Evolutionary conservation across 306 rosid genomes (phyloP).

Genomic region (Lablab purpureus): DNA sequence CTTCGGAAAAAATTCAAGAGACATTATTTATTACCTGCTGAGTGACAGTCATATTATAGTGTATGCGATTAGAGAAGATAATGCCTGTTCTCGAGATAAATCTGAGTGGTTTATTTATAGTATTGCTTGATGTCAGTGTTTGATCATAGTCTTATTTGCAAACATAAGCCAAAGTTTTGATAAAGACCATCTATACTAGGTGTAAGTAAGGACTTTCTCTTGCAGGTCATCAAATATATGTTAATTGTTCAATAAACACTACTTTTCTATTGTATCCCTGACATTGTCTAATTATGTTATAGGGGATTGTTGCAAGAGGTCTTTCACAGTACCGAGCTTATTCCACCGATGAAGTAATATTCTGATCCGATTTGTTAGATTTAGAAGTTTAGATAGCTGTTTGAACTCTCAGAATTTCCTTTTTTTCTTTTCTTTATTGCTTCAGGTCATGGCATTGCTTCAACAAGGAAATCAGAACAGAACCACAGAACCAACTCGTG

Average conservation of each 20-base stretch:
- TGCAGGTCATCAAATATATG: too few relatives aligned
- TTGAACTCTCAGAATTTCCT: constrained; percentile 18
- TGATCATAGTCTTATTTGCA: neutral
- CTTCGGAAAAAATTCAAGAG: constrained; percentile 9
- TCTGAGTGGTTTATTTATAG: neutral
- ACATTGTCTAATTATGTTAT: constrained; percentile 7
- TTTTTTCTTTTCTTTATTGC: constrained; percentile 39
- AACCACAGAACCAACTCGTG: constrained; percentile 97
- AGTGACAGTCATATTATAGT: neutral
- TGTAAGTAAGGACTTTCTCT: too few relatives aligned
- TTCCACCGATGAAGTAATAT: constrained; percentile 89
- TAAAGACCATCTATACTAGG: neutral
- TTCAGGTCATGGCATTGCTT: constrained; percentile 94
- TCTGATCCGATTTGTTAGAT: constrained; percentile 18
- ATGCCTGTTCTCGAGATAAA: constrained; percentile 9
- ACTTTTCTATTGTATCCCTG: neutral
- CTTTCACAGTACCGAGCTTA: constrained; percentile 94
- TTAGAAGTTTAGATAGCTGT: constrained; percentile 8
- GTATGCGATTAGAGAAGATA: neutral
- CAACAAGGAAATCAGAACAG: constrained; percentile 93
- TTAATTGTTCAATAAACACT: constrained; percentile 2
- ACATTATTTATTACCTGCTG: neutral
- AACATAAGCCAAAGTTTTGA: constrained; percentile 3
- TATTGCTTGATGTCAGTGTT: neutral
- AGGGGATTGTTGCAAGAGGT: constrained; percentile 97